A percentile compares a stretch with the other conserved stretches of the same genome.
Evolutionary conservation across 2,329 filamentous ascomycete species (phyloP).

Genomic region (Phaeomoniella chlamydospora): DNA sequence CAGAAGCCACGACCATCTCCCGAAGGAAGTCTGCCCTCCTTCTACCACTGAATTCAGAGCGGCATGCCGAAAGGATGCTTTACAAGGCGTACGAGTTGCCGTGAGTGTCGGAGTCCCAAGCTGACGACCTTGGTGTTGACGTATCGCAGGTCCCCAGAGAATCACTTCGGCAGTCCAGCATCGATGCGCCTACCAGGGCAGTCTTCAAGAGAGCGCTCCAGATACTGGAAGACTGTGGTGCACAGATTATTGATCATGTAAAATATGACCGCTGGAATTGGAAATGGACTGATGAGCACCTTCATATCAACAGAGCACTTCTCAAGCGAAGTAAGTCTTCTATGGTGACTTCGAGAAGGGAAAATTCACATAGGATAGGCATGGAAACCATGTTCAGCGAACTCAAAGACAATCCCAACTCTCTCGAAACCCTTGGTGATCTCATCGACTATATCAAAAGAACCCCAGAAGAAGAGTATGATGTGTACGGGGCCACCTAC

Average conservation of each 20-base stretch:
- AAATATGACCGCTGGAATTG: background rate
- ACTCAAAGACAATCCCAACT: no score
- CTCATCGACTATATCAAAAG: background rate
- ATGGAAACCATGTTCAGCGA: no score
- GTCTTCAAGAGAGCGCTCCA: no score
- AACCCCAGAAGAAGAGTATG: background rate
- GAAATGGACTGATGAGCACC: background rate
- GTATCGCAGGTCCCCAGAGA: no score
- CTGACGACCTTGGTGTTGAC: no score
- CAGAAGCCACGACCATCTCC: background rate
- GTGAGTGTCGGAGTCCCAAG: background rate
- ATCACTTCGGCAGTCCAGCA: no score
- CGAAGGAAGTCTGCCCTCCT: background rate
- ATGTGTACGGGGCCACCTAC: background rate
- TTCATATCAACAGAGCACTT: background rate
- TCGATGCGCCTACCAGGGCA: no score
- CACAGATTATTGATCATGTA: no score
- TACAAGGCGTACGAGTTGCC: background rate
- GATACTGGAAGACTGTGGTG: no score
- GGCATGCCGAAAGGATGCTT: background rate
- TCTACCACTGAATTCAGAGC: background rate
- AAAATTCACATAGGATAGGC: no score
- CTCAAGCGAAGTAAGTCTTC: background rate
- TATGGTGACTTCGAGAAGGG: background rate
- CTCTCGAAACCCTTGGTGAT: background rate